A percentile compares a stretch with the other conserved stretches of the same genome.
These are phyloP conservation scores for Geranium incanum DNA, from an alignment of 441 rosid species.

Conservation along the genomic window DNA sequence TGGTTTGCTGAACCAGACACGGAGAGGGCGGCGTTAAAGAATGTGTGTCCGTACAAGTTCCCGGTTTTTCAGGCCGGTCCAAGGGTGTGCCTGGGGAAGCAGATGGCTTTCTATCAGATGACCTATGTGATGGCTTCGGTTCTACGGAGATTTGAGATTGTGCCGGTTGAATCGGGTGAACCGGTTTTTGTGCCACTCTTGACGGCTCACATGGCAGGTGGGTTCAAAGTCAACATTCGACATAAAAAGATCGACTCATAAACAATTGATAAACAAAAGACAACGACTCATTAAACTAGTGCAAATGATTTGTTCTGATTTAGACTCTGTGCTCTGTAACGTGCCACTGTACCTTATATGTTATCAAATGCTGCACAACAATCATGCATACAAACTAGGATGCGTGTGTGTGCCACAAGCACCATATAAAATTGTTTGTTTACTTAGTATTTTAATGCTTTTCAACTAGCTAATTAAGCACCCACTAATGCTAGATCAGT, in stretches of 20 bases:
- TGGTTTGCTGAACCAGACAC: constrained; percentile 27
- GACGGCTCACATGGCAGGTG: constrained; percentile 90
- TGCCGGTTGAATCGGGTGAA: constrained; percentile 27
- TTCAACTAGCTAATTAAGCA: too few species aligned
- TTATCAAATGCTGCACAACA: not conserved
- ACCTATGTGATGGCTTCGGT: constrained; percentile 50
- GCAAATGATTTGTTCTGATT: not conserved
- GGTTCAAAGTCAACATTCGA: constrained; percentile 47
- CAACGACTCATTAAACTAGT: not conserved
- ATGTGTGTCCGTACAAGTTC: constrained; percentile 38
- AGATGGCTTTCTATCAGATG: constrained; percentile 58
- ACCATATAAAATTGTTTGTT: not conserved
- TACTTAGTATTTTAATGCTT: not conserved
- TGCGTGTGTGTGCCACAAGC: not conserved
- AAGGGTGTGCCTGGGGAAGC: constrained; percentile 51
- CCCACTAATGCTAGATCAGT: too few species aligned
- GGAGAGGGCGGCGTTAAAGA: constrained; percentile 27
- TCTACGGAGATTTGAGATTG: constrained; percentile 39
- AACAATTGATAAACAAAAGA: not conserved
- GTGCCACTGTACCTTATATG: not conserved
- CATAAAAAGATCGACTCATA: constrained; percentile 26
- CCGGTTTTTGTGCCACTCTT: constrained; percentile 60
- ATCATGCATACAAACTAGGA: constrained; percentile 1
- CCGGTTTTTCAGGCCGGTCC: constrained; percentile 66
- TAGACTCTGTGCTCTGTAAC: not conserved